Base-by-base conservation (phyloP, 2,329 filamentous ascomycete species). In the Exophiala dermatitidis region DNA sequence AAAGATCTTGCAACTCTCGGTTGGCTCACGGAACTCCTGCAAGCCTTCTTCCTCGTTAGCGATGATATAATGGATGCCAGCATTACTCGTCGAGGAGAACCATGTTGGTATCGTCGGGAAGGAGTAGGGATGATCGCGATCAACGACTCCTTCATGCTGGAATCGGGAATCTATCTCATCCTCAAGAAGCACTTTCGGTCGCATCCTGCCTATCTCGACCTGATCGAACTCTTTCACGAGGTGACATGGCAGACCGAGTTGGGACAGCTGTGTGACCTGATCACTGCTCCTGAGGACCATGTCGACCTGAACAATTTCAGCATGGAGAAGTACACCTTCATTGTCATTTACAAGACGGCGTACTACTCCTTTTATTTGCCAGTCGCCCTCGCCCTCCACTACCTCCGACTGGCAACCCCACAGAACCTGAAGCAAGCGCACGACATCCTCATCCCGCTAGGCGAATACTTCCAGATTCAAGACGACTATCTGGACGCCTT, bases 281-380 rank as follows among this genome's bases (percentile, higher is more conserved):
- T 97, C 69, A 98, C 93, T 44, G 93, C 93, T 36, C 93, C 93
- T 40, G 93, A 98, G 75, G 90, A 96, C 71, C 78, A 84, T 58
- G 87, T 97, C 67, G 84, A 97, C 74, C 84, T 98, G 60, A 78
- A 88, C 79, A 95, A 95, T 77, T 98, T 98, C 79, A 90, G 84
- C 71, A 79, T 96, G 72, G 81, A 90, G 58, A 98, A 95, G 79
- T 95, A 95, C 78, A 84, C 79, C 65, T 98, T 97, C 79, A 98
- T 98, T 67, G 93, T 98, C 75, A 88, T 95, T 74, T 97, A 95
- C 84, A 98, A 98, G 83, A 98, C 93, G 28, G 90, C 93, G 48
- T 98, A 94, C 78, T 98, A 98, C 79, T 94, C 87, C 67, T 98
- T 98, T 80, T 97, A 97, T 76, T 85, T 98, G 9, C 93, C 93